phyloP scores from a whole-genome alignment of 139 green algal species.

The Chlamydomonas applanata region DNA sequence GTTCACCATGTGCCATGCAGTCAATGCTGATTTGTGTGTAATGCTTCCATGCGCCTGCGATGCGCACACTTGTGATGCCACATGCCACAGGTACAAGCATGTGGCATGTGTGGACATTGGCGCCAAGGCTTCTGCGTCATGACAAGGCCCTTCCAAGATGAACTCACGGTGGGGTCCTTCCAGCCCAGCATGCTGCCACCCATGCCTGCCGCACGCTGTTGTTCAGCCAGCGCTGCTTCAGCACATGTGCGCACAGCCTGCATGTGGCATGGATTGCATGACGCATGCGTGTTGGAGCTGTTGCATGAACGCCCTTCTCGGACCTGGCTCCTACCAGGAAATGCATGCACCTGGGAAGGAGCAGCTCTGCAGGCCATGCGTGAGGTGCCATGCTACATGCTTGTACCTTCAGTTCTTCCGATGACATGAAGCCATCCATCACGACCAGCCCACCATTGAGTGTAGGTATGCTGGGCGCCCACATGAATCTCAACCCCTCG shows the following conservation, averaged over 20 bases:
- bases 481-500: too few relatives aligned
- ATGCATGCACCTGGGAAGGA: too few relatives aligned
- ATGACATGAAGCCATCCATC: not conserved
- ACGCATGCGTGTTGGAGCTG: too few relatives aligned
- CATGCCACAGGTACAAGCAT: not conserved
- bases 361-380: too few relatives aligned
- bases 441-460: not conserved
- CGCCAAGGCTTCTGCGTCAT: too few relatives aligned
- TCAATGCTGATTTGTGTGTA: too few relatives aligned
- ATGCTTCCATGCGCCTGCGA: too few relatives aligned
- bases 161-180: not conserved
- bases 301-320: not conserved
- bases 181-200: slow-evolving; percentile 17
- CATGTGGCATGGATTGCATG: not conserved
- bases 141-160: too few relatives aligned
- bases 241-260: slow-evolving; percentile 5
- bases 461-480: not conserved
- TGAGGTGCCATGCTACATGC: not conserved
- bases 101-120: too few relatives aligned
- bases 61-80: slow-evolving; percentile 7
- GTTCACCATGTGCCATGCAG: too few relatives aligned
- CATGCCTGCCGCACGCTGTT: slow-evolving; percentile 20
- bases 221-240: slow-evolving; percentile 18
- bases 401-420: not conserved
- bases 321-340: not conserved